Evolutionary conservation across 192 early-diverging fungal species (phyloP).

Genomic region (Borealophlyctis nickersoniae): DNA sequence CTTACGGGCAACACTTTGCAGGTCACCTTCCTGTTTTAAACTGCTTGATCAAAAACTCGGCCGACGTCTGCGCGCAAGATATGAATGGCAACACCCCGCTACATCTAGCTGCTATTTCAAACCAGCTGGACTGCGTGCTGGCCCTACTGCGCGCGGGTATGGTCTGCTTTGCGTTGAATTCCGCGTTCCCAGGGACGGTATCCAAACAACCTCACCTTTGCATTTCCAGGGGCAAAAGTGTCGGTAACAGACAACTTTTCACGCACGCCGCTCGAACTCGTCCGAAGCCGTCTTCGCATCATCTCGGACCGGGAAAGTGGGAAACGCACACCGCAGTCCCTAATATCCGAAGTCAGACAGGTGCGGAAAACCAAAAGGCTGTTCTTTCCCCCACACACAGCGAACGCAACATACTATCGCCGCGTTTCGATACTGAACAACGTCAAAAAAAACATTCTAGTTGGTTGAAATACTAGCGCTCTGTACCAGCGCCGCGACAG

Average conservation of each 20-base stretch:
- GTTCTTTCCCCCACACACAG: not conserved
- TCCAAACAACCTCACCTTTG: not conserved
- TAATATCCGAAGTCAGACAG: not conserved
- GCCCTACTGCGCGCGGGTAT: slow-evolving; percentile 30
- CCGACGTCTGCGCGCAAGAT: slow-evolving; percentile 20
- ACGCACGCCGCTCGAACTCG: slow-evolving; percentile 19
- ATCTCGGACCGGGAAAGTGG: not conserved
- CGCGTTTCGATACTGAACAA: no score
- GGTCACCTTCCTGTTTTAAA: not conserved
- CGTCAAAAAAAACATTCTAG: no score
- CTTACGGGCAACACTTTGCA: not conserved
- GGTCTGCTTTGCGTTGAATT: no score
- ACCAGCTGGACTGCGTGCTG: slow-evolving; percentile 28
- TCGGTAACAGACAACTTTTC: slow-evolving; percentile 3
- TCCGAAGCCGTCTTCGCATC: slow-evolving; percentile 4
- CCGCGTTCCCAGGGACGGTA: no score
- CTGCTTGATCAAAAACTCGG: not conserved
- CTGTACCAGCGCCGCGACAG: not conserved
- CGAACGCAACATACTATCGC: no score
- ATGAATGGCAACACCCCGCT: slow-evolving; percentile 40
- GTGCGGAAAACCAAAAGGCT: no score
- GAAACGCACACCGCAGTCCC: not conserved
- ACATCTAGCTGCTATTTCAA: slow-evolving; percentile 36
- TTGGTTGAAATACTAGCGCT: not conserved
- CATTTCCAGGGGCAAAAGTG: slow-evolving; percentile 5